Evolutionary conservation across 257 asterid species (phyloP), one percentile per base, ranked within the genome.

Genomic region (Gardenia jasminoides): DNA sequence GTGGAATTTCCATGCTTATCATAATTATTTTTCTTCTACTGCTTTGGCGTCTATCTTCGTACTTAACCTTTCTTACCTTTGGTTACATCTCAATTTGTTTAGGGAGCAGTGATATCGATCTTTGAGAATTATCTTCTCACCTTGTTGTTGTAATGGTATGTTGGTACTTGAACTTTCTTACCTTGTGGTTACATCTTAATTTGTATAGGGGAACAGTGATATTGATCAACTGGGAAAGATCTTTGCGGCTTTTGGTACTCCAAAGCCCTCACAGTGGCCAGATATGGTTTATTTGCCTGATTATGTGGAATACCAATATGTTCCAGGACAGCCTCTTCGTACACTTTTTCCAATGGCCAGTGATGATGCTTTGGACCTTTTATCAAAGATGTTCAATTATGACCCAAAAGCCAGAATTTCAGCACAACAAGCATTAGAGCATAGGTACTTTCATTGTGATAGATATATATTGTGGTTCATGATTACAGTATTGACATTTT

Each of bases 211-310:
- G 72, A 91, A 85, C 80, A 95, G 96, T 78, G 99, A 95, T 78
- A 95, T 95, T 36, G 99, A 95, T 89, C 99, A 95, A 88, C 89
- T 95, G 64, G 99, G 99, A 71, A 95, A 95, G 89, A 95, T 95
- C 52, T 95, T 95, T 85, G 97, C 91, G 24, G 91, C 94, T 73
- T 95, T 95, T 85, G 99, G 99, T 82, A 95, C 98, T 74, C 99
- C 99, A 56, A 96, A 91, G 86, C 84, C 90, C 74, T 87, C 94
- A 4, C 97, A 96, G 77, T 96, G 99, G 99, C 79, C 92, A 44
- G 99, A 96, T 85, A 87, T 96, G 97, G 76, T 91, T 66, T 89
- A 89, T 76, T 94, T 96, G 86, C 99, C 99, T 36, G 99, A 96
- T 91, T 96, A 93, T 39, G 97, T 96, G 80, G 98, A 81, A 80